These are phyloP conservation scores for Sordaria brevicollis DNA, from an alignment of 495 filamentous ascomycete species.

Conservation along the genomic window DNA sequence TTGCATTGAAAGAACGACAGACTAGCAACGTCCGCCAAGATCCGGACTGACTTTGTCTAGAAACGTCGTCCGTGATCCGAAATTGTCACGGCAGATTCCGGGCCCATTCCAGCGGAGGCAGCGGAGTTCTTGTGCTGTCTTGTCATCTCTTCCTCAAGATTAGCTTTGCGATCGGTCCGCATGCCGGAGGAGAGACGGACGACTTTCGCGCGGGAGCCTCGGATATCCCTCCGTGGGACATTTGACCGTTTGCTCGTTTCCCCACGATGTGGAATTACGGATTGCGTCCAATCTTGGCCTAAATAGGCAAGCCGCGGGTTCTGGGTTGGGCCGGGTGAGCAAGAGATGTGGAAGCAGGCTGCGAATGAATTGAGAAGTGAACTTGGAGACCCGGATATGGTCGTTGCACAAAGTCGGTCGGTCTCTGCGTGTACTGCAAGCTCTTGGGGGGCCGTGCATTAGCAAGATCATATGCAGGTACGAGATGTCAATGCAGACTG, in stretches of 20 bases:
- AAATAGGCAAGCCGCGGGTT: not conserved
- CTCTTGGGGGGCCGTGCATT: not conserved
- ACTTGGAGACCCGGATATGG: not conserved
- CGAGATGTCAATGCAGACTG: not conserved
- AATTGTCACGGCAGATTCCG: not conserved
- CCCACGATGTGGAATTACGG: not conserved
- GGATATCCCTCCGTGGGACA: not conserved
- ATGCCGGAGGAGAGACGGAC: not conserved
- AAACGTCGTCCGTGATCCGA: not conserved
- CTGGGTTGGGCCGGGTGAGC: not conserved
- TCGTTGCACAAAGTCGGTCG: not conserved
- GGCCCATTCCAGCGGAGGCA: not conserved
- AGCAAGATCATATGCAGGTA: not conserved
- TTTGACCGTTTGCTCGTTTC: not conserved
- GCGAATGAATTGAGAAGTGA: not conserved
- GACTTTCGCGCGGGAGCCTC: not conserved
- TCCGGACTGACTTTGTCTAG: not conserved
- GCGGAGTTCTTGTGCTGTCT: not conserved
- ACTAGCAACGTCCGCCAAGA: not conserved
- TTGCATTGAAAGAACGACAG: not conserved
- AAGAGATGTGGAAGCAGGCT: not conserved
- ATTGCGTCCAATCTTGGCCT: not conserved
- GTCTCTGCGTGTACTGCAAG: not conserved
- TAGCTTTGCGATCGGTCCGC: not conserved
- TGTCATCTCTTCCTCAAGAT: not conserved